A percentile compares a stretch with the other conserved stretches of the same genome.
phyloP scores from a whole-genome alignment of 2,329 filamentous ascomycete genomes.

The Pseudogymnoascus sp. region DNA sequence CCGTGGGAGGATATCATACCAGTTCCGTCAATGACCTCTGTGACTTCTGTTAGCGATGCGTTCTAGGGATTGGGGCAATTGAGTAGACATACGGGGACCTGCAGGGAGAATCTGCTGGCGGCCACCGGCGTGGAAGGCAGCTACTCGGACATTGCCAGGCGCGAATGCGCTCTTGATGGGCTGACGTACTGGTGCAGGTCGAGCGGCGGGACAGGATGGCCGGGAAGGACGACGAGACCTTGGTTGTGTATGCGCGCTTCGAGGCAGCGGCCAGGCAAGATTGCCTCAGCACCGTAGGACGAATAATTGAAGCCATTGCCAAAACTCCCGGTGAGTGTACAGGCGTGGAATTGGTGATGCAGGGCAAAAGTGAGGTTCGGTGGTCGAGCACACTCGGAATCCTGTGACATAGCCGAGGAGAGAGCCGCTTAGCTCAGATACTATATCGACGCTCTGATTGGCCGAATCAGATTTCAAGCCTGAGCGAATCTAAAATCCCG shows the following conservation, averaged over 20 bases:
- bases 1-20: slow-evolving; percentile 44
- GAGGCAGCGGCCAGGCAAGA: slow-evolving; percentile 35
- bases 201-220: slow-evolving; percentile 27
- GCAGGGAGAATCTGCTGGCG: slow-evolving; percentile 72
- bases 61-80: neutral
- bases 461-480: slow-evolving; percentile 18
- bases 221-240: slow-evolving; percentile 28
- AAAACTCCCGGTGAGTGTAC: slow-evolving; percentile 3
- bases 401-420: slow-evolving; percentile 6
- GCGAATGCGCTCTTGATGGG: slow-evolving; percentile 30
- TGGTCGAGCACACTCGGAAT: slow-evolving; percentile 5
- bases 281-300: slow-evolving; percentile 43
- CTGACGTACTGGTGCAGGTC: slow-evolving; percentile 23
- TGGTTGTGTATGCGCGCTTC: slow-evolving; percentile 39
- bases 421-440: slow-evolving; percentile 4
- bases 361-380: slow-evolving; percentile 6
- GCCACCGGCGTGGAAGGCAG: slow-evolving; percentile 81
- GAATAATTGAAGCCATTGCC: slow-evolving; percentile 46
- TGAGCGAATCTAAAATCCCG: slow-evolving; percentile 14
- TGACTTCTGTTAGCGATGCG: slow-evolving; percentile 37
- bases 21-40: slow-evolving; percentile 69
- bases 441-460: slow-evolving; percentile 14
- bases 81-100: slow-evolving; percentile 64
- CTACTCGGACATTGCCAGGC: slow-evolving; percentile 45
- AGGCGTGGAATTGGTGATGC: neutral